phyloP scores from a whole-genome alignment of 805 yeast genomes.

The Cyberlindnera samutprakarnensis region DNA sequence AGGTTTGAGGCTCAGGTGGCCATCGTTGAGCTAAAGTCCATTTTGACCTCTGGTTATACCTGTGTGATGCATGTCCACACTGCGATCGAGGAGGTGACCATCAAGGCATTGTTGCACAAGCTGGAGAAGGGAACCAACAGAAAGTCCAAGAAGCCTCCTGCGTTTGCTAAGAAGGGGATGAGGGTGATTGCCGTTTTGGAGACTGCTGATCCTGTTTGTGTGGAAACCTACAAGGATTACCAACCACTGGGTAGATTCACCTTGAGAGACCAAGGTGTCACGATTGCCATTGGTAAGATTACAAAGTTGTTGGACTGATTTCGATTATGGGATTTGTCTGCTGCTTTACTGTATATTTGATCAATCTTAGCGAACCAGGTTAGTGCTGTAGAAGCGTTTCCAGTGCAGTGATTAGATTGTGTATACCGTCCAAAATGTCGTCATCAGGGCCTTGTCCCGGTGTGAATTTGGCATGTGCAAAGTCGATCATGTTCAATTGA shows the following conservation, averaged over 20 bases:
- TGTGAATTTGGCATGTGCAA: constrained; percentile 72
- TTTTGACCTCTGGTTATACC: constrained; percentile 89
- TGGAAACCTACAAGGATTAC: constrained; percentile 85
- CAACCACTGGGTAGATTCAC: constrained; percentile 98
- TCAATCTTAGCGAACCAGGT: too few relatives aligned
- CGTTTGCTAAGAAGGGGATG: constrained; percentile 98
- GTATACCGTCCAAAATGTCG: constrained; percentile 62
- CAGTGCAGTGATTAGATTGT: constrained; percentile 39
- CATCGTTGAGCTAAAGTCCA: constrained; percentile 91
- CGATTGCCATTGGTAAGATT: constrained; percentile 97
- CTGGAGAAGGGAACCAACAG: constrained; percentile 96
- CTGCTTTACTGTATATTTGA: too few relatives aligned
- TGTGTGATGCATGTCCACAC: constrained; percentile 99
- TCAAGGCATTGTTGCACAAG: constrained; percentile 80
- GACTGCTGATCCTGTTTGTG: constrained; percentile 80
- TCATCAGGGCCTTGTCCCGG: constrained; percentile 67
- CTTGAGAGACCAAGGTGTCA: constrained; percentile 95
- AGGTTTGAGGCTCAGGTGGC: constrained; percentile 94
- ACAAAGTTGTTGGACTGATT: constrained; percentile 67
- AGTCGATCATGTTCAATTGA: constrained; percentile 67
- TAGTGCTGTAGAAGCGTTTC: not conserved
- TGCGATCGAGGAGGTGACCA: constrained; percentile 90
- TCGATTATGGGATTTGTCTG: too few relatives aligned
- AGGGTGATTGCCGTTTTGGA: constrained; percentile 91
- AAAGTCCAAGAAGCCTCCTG: constrained; percentile 93